Percentiles rank a stretch among this genome's conserved stretches.
phyloP scores from a whole-genome alignment of 2,329 filamentous ascomycete genomes.

The Fusarium annulatum region DNA sequence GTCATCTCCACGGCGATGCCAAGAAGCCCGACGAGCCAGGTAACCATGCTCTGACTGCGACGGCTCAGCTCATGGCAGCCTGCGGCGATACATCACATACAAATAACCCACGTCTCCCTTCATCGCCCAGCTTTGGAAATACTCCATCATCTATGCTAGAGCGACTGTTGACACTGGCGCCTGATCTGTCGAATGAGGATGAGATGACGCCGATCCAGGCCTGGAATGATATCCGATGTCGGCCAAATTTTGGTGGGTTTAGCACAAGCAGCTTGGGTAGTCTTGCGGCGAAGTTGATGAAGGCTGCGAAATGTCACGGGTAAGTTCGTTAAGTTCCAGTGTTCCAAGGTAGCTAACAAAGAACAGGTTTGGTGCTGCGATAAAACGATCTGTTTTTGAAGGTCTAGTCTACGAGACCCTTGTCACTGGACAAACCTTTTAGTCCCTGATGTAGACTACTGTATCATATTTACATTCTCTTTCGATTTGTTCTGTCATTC shows the following conservation, averaged over 20 bases:
- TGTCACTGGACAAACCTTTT: background rate
- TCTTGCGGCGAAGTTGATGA: constrained; percentile 1
- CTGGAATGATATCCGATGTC: constrained; percentile 13
- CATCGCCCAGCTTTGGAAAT: background rate
- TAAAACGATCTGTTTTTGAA: constrained; percentile 24
- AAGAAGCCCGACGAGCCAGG: constrained; percentile 13
- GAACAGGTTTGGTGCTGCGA: constrained; percentile 17
- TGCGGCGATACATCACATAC: background rate
- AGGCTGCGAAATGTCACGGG: constrained; percentile 24
- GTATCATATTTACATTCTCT: background rate
- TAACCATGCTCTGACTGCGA: constrained; percentile 14
- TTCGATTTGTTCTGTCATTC: background rate
- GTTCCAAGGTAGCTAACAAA: accelerated
- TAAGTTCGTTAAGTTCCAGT: background rate
- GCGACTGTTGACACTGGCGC: constrained; percentile 11
- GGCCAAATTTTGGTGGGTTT: constrained; percentile 12
- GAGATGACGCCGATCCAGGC: constrained; percentile 27
- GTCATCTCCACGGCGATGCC: constrained; percentile 18
- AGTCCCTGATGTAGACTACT: background rate
- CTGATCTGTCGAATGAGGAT: constrained; percentile 9
- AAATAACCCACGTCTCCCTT: background rate
- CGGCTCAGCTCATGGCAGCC: constrained; percentile 12
- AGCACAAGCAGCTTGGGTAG: background rate
- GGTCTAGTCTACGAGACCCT: constrained; percentile 11
- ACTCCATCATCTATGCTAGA: constrained; percentile 2